Percentiles rank a stretch among this genome's conserved stretches.
Conservation (phyloP, 1,284 basidiomycete species). For the Boletellus sp. region DNA sequence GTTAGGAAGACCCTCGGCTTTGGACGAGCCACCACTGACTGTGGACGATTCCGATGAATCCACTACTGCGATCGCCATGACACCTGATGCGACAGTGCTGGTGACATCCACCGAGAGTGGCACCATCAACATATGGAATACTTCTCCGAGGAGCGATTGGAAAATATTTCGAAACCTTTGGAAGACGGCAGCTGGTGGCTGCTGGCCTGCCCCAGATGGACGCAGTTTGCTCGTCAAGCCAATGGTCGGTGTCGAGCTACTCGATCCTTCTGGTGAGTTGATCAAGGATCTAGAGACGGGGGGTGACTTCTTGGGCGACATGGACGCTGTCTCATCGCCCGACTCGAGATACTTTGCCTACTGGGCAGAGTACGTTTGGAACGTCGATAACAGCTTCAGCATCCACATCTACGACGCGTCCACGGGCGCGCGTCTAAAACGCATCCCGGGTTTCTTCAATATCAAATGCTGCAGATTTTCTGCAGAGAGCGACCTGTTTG, state of each 20-base stretch:
- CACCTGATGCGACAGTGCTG: no score
- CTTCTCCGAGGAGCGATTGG: no score
- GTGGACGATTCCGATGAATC: no score
- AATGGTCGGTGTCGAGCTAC: conserved; percentile 11
- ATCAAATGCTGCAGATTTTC: conserved; percentile 13
- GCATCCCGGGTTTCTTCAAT: neutral
- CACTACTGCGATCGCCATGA: no score
- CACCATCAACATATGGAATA: no score
- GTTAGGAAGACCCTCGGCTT: no score
- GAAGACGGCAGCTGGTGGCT: neutral
- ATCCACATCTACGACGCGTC: no score
- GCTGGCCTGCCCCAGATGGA: conserved; percentile 12
- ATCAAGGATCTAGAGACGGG: conserved; percentile 18
- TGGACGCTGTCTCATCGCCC: conserved; percentile 13
- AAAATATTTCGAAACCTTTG: no score
- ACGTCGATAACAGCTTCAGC: conserved; percentile 10
- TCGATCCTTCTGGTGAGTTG: conserved; percentile 2
- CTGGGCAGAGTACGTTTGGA: conserved; percentile 22
- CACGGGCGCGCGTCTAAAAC: no score
- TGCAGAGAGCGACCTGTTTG: conserved; percentile 13
- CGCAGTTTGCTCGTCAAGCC: no score
- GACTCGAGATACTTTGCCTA: conserved; percentile 23
- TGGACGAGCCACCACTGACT: no score
- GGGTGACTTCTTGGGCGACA: conserved; percentile 6
- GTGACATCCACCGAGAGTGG: no score